A percentile compares a stretch with the other conserved stretches of the same genome.
Conservation (phyloP, 176 grass and related monocot genomes). For the Rhipidocladum racemiflorum region DNA sequence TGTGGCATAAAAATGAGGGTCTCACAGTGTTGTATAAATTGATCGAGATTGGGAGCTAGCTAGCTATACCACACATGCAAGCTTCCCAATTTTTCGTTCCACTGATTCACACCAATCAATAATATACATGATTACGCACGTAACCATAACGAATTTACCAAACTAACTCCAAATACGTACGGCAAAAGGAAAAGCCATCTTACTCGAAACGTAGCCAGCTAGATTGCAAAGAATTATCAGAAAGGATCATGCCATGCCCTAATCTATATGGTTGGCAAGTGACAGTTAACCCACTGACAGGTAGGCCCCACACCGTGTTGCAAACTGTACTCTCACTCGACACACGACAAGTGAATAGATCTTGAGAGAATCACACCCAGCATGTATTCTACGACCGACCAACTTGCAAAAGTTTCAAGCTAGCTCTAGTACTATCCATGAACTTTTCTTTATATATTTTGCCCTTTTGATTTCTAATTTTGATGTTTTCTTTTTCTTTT, state of each 20-base stretch:
- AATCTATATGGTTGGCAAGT: background rate
- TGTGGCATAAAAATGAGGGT: no score
- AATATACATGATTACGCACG: background rate
- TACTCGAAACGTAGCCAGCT: background rate
- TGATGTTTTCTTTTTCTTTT: background rate
- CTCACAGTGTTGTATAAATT: no score
- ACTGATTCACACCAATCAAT: background rate
- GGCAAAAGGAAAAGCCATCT: background rate
- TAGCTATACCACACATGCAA: background rate
- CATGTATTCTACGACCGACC: slow-evolving; percentile 21
- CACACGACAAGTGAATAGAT: slow-evolving; percentile 39
- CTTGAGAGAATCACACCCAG: slow-evolving; percentile 19
- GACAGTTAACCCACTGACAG: slow-evolving; percentile 5
- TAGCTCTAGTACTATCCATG: slow-evolving; percentile 17
- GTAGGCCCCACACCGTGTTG: background rate
- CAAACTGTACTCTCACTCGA: slow-evolving; percentile 12
- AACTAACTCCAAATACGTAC: background rate
- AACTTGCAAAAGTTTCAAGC: slow-evolving; percentile 48
- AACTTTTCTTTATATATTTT: background rate
- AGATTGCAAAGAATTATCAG: background rate
- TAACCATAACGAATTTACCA: slow-evolving; percentile 2
- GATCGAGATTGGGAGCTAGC: background rate
- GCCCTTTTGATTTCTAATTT: slow-evolving; percentile 8
- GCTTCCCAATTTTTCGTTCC: background rate
- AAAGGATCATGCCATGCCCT: background rate